Evolutionary conservation across 495 filamentous ascomycete genomes (phyloP), one percentile per base, ranked within the genome.

Genomic region (Hypoxylon subgilvum): DNA sequence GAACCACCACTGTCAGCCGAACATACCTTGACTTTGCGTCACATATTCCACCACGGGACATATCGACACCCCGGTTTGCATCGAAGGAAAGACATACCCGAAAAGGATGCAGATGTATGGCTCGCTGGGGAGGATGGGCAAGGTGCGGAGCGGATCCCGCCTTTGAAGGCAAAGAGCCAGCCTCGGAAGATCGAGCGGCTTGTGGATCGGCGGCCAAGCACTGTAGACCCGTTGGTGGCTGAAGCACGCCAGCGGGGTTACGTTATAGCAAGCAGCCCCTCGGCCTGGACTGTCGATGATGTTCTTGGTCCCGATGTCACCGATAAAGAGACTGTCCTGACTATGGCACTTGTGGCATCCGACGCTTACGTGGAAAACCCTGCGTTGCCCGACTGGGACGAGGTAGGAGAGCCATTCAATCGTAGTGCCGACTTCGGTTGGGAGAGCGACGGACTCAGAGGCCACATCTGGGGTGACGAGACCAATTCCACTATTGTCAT

Each of bases 21-120:
- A 7, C 81, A 82, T 57, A 75, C 69, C 51, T 84, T 84, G 66
- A 88, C 83, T 5, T 79, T 98, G 55, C 86, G 89, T 57, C 94
- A 97, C 72, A 85, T 97, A 47, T 91, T 90, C 73, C 91, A 94
- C 65, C 93, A 96, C 69, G 94, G 91, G 4, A 86, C 88, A 41
- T 66, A 83, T 69, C 74, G 84, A 60, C 81, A 96, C 57, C 90
- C 90, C 5, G 72, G 82, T 13, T 82, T 95, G 13, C 88, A 96
- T 66, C 78, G 83, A 32, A 86, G 85, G 63, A 77, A 87, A 32
- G 91, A 97, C 70, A 76, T 97, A 17, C 43, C 64, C 43, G 74
- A 82, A 12, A 71, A 82, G 2, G 77, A 86, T 12, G 86, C 88
- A 4, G 70, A 75, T 43, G 72, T 91, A 22, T 85, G 76, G 77